These are phyloP conservation scores for Umbelopsis ramanniana DNA, from an alignment of 192 early-diverging fungal genomes.

Conservation along the genomic window DNA sequence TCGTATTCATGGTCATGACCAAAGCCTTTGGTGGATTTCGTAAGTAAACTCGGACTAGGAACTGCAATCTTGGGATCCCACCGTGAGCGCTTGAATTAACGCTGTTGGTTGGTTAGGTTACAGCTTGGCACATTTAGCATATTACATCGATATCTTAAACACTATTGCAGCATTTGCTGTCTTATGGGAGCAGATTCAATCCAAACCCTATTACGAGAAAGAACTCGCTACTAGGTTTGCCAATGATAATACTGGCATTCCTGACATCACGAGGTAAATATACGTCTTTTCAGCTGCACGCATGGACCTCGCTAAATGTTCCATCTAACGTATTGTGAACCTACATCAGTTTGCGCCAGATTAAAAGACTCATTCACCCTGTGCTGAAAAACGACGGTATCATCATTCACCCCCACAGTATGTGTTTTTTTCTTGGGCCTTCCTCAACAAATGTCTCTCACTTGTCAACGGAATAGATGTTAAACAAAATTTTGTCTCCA, in stretches of 20 bases:
- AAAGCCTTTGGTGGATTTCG: slow-evolving; percentile 22
- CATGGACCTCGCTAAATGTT: neutral
- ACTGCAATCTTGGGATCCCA: too few relatives aligned
- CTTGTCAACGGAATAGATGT: too few relatives aligned
- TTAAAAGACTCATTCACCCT: neutral
- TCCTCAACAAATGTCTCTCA: too few relatives aligned
- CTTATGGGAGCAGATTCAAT: slow-evolving; percentile 10
- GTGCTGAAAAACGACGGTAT: slow-evolving; percentile 8
- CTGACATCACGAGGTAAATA: slow-evolving; percentile 3
- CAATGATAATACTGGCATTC: neutral
- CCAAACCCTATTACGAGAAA: neutral
- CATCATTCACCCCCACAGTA: slow-evolving; percentile 9
- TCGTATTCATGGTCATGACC: neutral
- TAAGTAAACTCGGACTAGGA: neutral
- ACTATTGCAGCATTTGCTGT: slow-evolving; percentile 4
- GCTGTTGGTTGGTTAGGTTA: slow-evolving; percentile 12
- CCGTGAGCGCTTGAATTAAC: too few relatives aligned
- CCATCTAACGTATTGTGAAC: neutral
- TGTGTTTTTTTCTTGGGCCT: neutral
- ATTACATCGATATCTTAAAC: slow-evolving; percentile 20
- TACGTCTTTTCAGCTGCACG: neutral
- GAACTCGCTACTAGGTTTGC: neutral
- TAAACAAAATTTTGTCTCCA: neutral
- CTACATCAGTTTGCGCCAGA: neutral
- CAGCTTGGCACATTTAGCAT: slow-evolving; percentile 2